Evolutionary conservation across 1,139 yeast genomes (phyloP), one percentile per base, ranked within the genome.

Genomic region (Casaregolazyma suthepensis): DNA sequence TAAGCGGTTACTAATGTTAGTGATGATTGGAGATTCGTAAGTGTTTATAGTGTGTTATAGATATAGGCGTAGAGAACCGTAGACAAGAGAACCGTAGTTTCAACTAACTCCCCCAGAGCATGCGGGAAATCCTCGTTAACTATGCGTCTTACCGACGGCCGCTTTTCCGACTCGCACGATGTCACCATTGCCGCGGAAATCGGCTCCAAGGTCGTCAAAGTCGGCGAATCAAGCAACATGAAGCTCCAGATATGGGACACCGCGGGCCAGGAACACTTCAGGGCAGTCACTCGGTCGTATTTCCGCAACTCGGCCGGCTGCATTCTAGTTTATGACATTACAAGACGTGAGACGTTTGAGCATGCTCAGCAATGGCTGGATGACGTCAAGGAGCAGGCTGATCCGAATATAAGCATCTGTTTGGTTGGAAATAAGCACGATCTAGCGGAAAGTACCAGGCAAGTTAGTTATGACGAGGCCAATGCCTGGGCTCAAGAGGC

Each of bases 211-310:
- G 61, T 69, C 40, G 58, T 69, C 15, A 62, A 65, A 1, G 71
- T 70, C 5, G 70, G 67, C 17, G 48, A 31, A 9, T 60, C 56
- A 3, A 50, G 52, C 44, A 54, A 56, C 26, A 59, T 61, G 53
- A 62, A 61, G 54, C 59, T 61, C 10, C 65, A 62, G 48, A 62
- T 66, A 51, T 68, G 71, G 72, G 96, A 90, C 69, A 90, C 97
- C 40, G 96, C 96, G 1, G 97, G 97, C 40, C 96, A 90, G 75
- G 97, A 90, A 71, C 96, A 90, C 70, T 90, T 89, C 70, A 80
- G 90, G 58, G 95, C 96, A 42, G 90, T 90, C 87, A 79, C 89
- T 57, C 83, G 85, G 65, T 75, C 85, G 59, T 90, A 90, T 69
- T 90, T 90, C 69, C 86, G 87, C 57, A 83, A 89, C 46, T 94